Base-by-base conservation (phyloP, 2,329 filamentous ascomycete species). In the Teratosphaeria pseudoeucalypti region DNA sequence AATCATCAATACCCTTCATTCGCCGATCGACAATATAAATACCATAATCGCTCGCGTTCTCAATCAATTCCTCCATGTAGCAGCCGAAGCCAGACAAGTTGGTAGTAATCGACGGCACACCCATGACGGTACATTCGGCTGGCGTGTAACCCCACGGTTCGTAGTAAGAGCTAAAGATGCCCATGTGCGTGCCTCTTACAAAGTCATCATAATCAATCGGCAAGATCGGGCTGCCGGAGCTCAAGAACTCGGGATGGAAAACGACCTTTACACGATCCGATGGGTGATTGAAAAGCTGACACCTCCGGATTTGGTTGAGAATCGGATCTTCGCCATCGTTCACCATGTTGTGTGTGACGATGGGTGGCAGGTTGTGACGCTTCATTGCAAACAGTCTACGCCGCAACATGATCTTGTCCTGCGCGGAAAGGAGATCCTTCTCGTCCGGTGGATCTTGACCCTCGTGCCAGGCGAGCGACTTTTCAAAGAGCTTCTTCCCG, bases 91-190 rank as follows among this genome's bases (percentile, higher is more conserved):
- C 94, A 6, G 94, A 97, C 53, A 99, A 79, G 75, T 99, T 99
- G 32, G 92, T 97, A 11, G 94, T 97, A 76, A 99, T 96, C 75
- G 90, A 96, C 52, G 94, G 94, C 49, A 99, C 92, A 68, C 94
- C 94, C 94, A 97, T 97, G 63, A 97, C 94, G 0, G 94, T 97
- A 76, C 94, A 99, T 75, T 97, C 94, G 57, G 94, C 92, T 0
- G 92, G 94, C 2, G 94, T 99, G 76, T 99, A 99, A 54, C 94
- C 94, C 94, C 94, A 99, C 9, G 94, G 94, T 78, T 99, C 94
- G 74, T 99, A 99, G 82, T 97, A 97, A 2, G 94, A 97, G 27
- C 92, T 82, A 77, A 99, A 99, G 60, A 99, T 85, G 69, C 94
- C 94, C 71, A 99, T 78, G 75, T 99, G 92, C 49, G 92, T 97